Percentiles rank a stretch among this genome's conserved stretches.
phyloP scores from a whole-genome alignment of 495 filamentous ascomycete species.

The Xeromyces bisporus region DNA sequence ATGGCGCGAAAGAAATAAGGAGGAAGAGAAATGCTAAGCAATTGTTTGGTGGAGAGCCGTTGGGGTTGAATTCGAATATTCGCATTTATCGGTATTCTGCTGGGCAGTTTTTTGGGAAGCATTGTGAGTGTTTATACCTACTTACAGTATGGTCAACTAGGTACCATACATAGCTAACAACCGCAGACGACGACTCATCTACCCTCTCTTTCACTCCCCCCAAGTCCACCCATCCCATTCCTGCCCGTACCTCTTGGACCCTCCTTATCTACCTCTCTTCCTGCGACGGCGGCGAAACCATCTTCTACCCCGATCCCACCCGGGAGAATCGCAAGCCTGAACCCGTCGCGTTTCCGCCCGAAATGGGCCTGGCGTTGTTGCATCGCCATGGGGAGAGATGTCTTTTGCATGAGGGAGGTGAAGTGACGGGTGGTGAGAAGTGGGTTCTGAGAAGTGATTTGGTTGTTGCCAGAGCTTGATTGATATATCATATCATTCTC shows the following conservation, averaged over 20 bases:
- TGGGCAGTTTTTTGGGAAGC: slow-evolving; percentile 78
- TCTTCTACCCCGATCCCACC: slow-evolving; percentile 68
- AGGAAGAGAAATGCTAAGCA: slow-evolving; percentile 5
- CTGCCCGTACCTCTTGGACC: slow-evolving; percentile 82
- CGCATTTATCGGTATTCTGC: slow-evolving; percentile 77
- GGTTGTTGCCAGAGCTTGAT: slow-evolving; percentile 42
- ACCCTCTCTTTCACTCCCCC: slow-evolving; percentile 37
- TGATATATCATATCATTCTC: no score
- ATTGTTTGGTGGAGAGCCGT: slow-evolving; percentile 64
- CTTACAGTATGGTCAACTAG: background rate
- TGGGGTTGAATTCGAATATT: slow-evolving; percentile 84
- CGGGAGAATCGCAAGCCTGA: slow-evolving; percentile 34
- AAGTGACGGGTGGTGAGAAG: slow-evolving; percentile 71
- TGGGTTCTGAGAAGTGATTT: slow-evolving; percentile 87
- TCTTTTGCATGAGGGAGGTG: slow-evolving; percentile 72
- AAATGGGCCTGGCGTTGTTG: slow-evolving; percentile 68
- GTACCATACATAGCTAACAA: slow-evolving; percentile 1
- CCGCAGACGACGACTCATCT: slow-evolving; percentile 64
- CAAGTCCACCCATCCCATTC: slow-evolving; percentile 18
- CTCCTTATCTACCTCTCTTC: slow-evolving; percentile 76
- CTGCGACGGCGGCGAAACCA: slow-evolving; percentile 70
- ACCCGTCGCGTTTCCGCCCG: slow-evolving; percentile 48
- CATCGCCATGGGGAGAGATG: slow-evolving; percentile 84
- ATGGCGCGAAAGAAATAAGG: slow-evolving; percentile 25
- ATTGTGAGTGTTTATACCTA: slow-evolving; percentile 41